phyloP scores from a whole-genome alignment of 805 yeast species.

The Candida montana region DNA sequence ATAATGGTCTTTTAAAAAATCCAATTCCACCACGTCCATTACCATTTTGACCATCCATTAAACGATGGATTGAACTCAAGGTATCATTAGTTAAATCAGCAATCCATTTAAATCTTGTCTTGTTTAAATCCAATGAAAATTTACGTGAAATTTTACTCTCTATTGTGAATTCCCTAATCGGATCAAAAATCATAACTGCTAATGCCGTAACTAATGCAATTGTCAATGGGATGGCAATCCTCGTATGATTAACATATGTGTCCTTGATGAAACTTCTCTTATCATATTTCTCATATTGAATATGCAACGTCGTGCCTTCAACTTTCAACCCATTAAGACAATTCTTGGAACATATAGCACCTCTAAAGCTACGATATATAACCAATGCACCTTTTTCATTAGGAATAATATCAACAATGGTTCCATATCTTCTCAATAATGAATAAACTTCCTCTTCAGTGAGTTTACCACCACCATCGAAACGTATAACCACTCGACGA shows the following conservation, averaged over 20 bases:
- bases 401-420: slow-evolving; percentile 68
- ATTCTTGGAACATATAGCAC: slow-evolving; percentile 83
- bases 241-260: slow-evolving; percentile 67
- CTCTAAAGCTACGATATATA: slow-evolving; percentile 48
- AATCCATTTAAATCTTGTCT: slow-evolving; percentile 32
- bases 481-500: slow-evolving; percentile 53
- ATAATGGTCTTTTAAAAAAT: slow-evolving; percentile 35
- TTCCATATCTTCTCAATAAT: slow-evolving; percentile 82
- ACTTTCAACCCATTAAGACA: slow-evolving; percentile 78
- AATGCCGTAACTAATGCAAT: slow-evolving; percentile 74
- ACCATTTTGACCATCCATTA: slow-evolving; percentile 26
- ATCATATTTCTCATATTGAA: slow-evolving; percentile 60
- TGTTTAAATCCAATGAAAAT: slow-evolving; percentile 47
- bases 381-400: slow-evolving; percentile 45
- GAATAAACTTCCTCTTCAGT: slow-evolving; percentile 79
- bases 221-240: slow-evolving; percentile 74
- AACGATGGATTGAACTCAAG: slow-evolving; percentile 30
- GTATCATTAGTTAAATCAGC: slow-evolving; percentile 27
- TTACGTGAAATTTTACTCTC: slow-evolving; percentile 64
- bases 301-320: slow-evolving; percentile 62
- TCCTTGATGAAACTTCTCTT: slow-evolving; percentile 49
- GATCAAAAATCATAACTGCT: slow-evolving; percentile 87
- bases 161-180: slow-evolving; percentile 78
- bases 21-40: too few relatives aligned
- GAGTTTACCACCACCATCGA: slow-evolving; percentile 64